Base-by-base conservation (phyloP, 2,329 filamentous ascomycete species). In the Fusarium illudens region DNA sequence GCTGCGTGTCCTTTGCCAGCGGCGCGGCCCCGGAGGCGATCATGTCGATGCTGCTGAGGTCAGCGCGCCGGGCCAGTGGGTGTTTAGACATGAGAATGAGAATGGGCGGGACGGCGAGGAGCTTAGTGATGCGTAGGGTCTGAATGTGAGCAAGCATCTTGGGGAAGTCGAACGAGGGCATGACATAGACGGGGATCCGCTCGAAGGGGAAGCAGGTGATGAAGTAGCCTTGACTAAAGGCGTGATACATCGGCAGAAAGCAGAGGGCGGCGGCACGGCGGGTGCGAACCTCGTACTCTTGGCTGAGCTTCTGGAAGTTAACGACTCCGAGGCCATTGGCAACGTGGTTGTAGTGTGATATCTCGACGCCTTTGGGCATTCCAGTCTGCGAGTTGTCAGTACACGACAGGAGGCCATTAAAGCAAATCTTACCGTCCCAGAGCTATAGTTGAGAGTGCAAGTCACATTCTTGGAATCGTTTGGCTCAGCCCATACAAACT, bases 281-380 rank as follows among this genome's bases (percentile, higher is more conserved):
- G 57, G 73, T 73, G 61, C 81, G 80, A 37, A 78, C 76, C 49
- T 82, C 78, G 68, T 84, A 84, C 2, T 88, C 82, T 0, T 83
- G 80, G n/a, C 84, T 76, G 20, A 87, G 77, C 67, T 82, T 79
- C 48, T 72, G 60, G 37, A 73, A 67, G n/a, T 58, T 54, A n/a
- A 84, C 81, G 15, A 88, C 86, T 62, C 91, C 88, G 13, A 81
- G 72, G 68, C 88, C 86, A 75, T 95, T 95, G 65, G 92, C 85
- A 42, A 94, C 86, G 73, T 93, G 92, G 70, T 93, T 91, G 62
- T 83, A 82, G 78, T 96, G 93, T n/a, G 89, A 88, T 67, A 96
- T 91, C 78, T 92, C 89, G 13, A 96, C 93, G 11, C 93, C 93
- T 76, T 96, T 96, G 10, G 93, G 92, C 4, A 93, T 84, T 7